Evolutionary conservation across 371 early-diverging fungal species (phyloP).

Genomic region (Batkoa obscura): DNA sequence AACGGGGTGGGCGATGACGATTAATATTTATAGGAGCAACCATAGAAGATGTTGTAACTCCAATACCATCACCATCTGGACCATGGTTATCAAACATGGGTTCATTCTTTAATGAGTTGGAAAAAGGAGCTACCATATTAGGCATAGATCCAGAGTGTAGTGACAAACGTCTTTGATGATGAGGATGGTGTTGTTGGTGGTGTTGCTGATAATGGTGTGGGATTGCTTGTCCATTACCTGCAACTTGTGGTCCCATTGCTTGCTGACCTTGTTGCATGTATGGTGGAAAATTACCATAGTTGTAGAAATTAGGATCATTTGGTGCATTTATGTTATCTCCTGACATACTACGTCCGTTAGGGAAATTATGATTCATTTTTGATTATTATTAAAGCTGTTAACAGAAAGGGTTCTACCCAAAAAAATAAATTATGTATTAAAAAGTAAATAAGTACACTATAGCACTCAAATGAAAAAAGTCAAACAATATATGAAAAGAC

Average conservation of each 20-base stretch:
- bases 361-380: no score
- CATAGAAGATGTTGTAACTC: background rate
- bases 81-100: background rate
- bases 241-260: background rate
- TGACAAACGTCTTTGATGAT: background rate
- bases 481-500: no score
- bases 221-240: background rate
- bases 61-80: background rate
- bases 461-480: no score
- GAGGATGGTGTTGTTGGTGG: background rate
- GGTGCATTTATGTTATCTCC: no score
- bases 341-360: no score
- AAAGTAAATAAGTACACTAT: no score
- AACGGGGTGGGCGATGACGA: background rate
- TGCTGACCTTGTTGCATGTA: background rate
- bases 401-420: no score
- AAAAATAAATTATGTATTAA: no score
- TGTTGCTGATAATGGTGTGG: background rate
- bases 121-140: conserved; percentile 2
- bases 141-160: background rate
- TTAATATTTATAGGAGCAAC: background rate
- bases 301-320: background rate
- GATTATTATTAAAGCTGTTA: no score
- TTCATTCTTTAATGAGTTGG: background rate
- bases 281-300: background rate